phyloP scores from a whole-genome alignment of 305 asterid species.

The Fraxinus paxiana region DNA sequence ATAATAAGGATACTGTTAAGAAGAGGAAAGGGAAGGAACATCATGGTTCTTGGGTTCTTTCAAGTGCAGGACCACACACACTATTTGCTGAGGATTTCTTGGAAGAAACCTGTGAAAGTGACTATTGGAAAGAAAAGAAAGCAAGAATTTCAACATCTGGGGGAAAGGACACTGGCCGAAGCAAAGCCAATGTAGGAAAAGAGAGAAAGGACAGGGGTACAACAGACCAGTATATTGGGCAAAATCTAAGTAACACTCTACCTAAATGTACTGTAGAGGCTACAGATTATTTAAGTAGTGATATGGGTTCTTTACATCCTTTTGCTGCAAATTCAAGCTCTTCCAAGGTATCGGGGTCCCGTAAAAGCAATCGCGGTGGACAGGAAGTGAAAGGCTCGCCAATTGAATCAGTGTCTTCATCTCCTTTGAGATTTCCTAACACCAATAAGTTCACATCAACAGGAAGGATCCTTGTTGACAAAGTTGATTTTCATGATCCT shows the following conservation, averaged over 20 bases:
- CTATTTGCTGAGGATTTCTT: slow-evolving; percentile 39
- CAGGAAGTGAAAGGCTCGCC: slow-evolving; percentile 83
- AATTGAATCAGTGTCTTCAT: slow-evolving; percentile 91
- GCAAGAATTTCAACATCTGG: slow-evolving; percentile 62
- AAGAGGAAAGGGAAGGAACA: slow-evolving; percentile 60
- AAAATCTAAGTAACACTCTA: slow-evolving; percentile 35
- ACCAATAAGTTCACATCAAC: slow-evolving; percentile 42
- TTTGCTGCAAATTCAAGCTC: slow-evolving; percentile 91
- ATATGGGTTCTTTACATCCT: slow-evolving; percentile 52
- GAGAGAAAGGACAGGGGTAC: slow-evolving; percentile 39
- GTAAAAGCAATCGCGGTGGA: slow-evolving; percentile 47
- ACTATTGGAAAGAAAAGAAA: slow-evolving; percentile 63
- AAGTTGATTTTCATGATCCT: slow-evolving; percentile 48
- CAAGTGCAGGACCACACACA: slow-evolving; percentile 32
- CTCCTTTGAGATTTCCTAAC: slow-evolving; percentile 60
- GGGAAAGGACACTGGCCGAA: slow-evolving; percentile 43
- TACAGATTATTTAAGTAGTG: slow-evolving; percentile 52
- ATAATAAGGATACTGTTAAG: slow-evolving; percentile 40
- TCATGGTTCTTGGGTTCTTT: slow-evolving; percentile 23
- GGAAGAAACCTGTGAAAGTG: slow-evolving; percentile 50
- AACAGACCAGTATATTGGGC: slow-evolving; percentile 41
- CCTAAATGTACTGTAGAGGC: slow-evolving; percentile 31
- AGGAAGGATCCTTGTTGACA: slow-evolving; percentile 38
- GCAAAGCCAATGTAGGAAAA: slow-evolving; percentile 33
- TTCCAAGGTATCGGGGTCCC: slow-evolving; percentile 86